A percentile compares a stretch with the other conserved stretches of the same genome.
Evolutionary conservation across 2,329 filamentous ascomycete species (phyloP).

Genomic region (Alternaria gansuensis): DNA sequence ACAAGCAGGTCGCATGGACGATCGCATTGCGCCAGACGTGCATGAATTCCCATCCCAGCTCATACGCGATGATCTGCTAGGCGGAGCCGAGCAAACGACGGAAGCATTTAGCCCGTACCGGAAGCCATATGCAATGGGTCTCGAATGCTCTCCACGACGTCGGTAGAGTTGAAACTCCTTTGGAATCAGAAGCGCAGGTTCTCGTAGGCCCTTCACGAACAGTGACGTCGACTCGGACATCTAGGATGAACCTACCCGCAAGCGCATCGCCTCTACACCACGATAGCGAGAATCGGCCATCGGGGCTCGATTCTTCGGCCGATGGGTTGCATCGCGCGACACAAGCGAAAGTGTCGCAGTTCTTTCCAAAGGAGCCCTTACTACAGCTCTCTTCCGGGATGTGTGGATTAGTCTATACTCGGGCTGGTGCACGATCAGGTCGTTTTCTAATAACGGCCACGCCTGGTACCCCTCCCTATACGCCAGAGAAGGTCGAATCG

Average conservation of each 20-base stretch:
- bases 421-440: neutral
- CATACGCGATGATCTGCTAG: neutral
- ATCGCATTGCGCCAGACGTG: constrained; percentile 9
- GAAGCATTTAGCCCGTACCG: neutral
- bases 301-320: neutral
- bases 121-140: neutral
- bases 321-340: neutral
- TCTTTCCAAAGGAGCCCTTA: no score
- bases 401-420: neutral
- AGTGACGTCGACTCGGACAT: neutral
- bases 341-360: neutral
- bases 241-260: neutral
- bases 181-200: neutral
- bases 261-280: neutral
- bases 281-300: neutral
- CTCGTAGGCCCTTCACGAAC: neutral
- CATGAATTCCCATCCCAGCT: constrained; percentile 5
- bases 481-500: neutral
- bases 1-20: constrained; percentile 1
- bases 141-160: neutral
- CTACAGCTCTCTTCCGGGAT: neutral
- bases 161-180: neutral
- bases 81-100: neutral
- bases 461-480: neutral
- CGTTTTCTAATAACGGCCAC: neutral